Conservation (phyloP, 208 protist species). For the Herpetomonas samuelpessoai region DNA sequence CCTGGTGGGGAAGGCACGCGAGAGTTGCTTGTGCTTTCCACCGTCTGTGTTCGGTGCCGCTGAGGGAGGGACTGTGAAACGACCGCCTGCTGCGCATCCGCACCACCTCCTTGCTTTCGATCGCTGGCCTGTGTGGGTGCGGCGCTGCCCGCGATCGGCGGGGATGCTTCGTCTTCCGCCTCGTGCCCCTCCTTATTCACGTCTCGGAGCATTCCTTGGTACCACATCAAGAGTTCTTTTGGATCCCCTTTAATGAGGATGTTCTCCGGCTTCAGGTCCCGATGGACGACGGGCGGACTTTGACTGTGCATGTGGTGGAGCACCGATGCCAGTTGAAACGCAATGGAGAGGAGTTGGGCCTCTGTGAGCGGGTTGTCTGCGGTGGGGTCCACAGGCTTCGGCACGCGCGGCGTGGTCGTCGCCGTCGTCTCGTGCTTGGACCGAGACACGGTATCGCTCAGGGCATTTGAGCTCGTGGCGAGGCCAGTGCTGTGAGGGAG, state of each 20-base stretch:
- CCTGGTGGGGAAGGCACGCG: too few species aligned
- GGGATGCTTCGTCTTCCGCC: background rate
- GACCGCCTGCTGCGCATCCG: background rate
- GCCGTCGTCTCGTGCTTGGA: too few species aligned
- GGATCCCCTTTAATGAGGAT: slow-evolving; percentile 63
- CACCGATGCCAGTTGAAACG: slow-evolving; percentile 69
- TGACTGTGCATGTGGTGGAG: slow-evolving; percentile 71
- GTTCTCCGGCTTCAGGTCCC: slow-evolving; percentile 75
- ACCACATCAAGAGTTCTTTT: slow-evolving; percentile 17
- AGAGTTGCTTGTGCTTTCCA: too few species aligned
- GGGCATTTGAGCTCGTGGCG: background rate
- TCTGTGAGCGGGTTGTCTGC: slow-evolving; percentile 56
- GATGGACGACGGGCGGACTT: slow-evolving; percentile 51
- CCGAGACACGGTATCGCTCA: background rate
- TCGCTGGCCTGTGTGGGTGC: too few species aligned
- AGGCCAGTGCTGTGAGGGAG: too few species aligned
- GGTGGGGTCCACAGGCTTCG: slow-evolving; percentile 11
- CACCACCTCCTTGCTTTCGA: background rate
- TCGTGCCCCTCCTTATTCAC: background rate
- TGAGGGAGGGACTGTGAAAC: too few species aligned
- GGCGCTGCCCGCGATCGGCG: background rate
- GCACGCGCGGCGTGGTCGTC: background rate
- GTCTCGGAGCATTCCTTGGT: background rate
- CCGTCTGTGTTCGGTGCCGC: background rate
- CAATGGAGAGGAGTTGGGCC: slow-evolving; percentile 73